These are phyloP conservation scores for Dissophora globulifera DNA, from an alignment of 192 early-diverging fungal species.

Conservation along the genomic window DNA sequence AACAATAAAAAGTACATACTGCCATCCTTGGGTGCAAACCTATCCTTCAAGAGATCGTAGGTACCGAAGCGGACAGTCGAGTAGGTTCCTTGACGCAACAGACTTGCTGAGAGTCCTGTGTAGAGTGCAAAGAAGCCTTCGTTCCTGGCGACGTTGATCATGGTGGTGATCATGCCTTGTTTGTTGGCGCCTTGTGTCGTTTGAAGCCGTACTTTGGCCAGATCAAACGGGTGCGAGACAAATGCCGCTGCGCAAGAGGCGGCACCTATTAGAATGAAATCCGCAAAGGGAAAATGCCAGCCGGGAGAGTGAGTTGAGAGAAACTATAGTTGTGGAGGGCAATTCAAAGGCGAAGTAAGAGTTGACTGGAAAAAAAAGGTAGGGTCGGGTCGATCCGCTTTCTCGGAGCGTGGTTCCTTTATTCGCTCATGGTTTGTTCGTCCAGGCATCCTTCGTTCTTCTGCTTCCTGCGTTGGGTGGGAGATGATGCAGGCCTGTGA, in stretches of 20 bases:
- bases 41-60: slow-evolving; percentile 76
- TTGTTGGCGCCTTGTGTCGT: slow-evolving; percentile 72
- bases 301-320: neutral
- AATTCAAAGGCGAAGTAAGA: no score
- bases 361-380: no score
- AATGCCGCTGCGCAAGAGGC: slow-evolving; percentile 68
- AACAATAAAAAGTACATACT: slow-evolving; percentile 42
- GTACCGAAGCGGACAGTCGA: slow-evolving; percentile 82
- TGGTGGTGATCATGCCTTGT: slow-evolving; percentile 75
- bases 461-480: neutral
- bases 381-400: no score
- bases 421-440: no score
- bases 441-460: no score
- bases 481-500: neutral
- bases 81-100: slow-evolving; percentile 83
- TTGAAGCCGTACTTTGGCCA: slow-evolving; percentile 92
- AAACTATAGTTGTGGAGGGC: neutral
- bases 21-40: slow-evolving; percentile 59
- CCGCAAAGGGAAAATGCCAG: slow-evolving; percentile 20
- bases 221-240: slow-evolving; percentile 85
- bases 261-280: no score
- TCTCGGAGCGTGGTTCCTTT: no score
- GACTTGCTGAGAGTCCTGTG: slow-evolving; percentile 75
- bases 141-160: slow-evolving; percentile 74
- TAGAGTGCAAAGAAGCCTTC: slow-evolving; percentile 77